Evolutionary conservation across 768 basidiomycete genomes (phyloP), one percentile per base, ranked within the genome.

Genomic region (Suillus placidus): DNA sequence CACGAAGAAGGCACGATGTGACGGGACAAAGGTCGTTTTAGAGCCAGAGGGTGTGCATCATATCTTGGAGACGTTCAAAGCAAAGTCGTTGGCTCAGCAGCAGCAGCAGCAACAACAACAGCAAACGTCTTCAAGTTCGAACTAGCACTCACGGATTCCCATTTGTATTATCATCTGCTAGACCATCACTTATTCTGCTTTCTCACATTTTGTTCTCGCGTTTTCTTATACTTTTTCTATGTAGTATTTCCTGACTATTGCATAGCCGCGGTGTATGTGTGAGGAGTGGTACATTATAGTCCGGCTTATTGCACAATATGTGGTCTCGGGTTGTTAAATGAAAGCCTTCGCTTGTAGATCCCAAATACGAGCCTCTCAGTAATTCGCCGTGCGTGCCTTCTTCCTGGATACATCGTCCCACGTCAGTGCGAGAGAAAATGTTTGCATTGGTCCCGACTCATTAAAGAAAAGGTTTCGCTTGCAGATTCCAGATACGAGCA

Each of bases 21-120:
- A 94, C 66, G 93, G 93, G 43, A 87, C 87, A 34, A 92, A 91
- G 79, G 90, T 93, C 45, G 93, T 94, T 23, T 77, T 94, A 57
- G 91, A 85, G 66, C 81, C 82, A 7, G 75, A 80, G 65, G 77
- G 81, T 43, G 79, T 84, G 65, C 77, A 75, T 61, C 77, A 80
- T 47, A 75, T 84, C 58, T 77, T 85, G 66, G 81, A 83, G 68
- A 77, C 71, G 57, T 77, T 84, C 49, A 73, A 78, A 63, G 67
- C 72, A 62, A 76, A 77, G 62, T 47, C 63, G 54, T 52, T 61
- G 58, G 71, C 65, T 14, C 57, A 66, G 55, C 67, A 68, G 60
- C 49, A 68, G 54, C 55, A 49, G 14, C 13, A 16, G 51, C 49
- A 40, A 23, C 47, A 61, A 26, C 54, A 61, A 26, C 47, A 61